Conservation (phyloP, 805 yeast species). For the Saccharomycopsis microspora region DNA sequence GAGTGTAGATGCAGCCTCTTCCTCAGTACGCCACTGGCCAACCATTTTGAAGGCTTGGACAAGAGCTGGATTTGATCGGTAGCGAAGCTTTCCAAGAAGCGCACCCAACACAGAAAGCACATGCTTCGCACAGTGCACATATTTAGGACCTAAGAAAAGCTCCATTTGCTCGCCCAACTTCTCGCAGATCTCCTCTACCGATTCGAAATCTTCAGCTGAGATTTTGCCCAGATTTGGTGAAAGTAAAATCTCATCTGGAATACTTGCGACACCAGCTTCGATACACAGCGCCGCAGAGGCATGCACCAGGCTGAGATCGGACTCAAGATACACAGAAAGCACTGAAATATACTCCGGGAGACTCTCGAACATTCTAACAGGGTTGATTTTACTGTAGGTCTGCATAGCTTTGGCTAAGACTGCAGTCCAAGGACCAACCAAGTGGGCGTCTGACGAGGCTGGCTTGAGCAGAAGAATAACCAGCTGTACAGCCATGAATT, state of each 20-base stretch:
- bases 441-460: conserved; percentile 65
- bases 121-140: conserved; percentile 64
- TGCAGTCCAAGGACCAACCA: conserved; percentile 93
- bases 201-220: conserved; percentile 40
- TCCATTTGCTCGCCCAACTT: conserved; percentile 43
- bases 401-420: conserved; percentile 76
- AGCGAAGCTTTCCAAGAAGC: conserved; percentile 49
- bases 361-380: conserved; percentile 39
- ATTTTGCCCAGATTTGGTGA: conserved; percentile 32
- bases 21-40: conserved; percentile 70
- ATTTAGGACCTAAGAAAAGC: conserved; percentile 59
- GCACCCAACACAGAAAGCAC: conserved; percentile 58
- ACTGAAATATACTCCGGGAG: conserved; percentile 45
- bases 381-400: conserved; percentile 41
- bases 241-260: conserved; percentile 49
- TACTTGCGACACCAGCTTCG: conserved; percentile 63
- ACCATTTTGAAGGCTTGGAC: conserved; percentile 54
- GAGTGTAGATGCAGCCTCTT: conserved; percentile 26
- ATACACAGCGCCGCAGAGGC: conserved; percentile 79
- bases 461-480: conserved; percentile 76
- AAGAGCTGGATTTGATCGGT: conserved; percentile 62
- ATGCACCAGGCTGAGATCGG: conserved; percentile 51
- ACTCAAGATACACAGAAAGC: conserved; percentile 52
- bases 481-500: conserved; percentile 51
- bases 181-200: conserved; percentile 41